phyloP scores from a whole-genome alignment of 2,329 filamentous ascomycete species.

The Pestalotiopsis sp. region DNA sequence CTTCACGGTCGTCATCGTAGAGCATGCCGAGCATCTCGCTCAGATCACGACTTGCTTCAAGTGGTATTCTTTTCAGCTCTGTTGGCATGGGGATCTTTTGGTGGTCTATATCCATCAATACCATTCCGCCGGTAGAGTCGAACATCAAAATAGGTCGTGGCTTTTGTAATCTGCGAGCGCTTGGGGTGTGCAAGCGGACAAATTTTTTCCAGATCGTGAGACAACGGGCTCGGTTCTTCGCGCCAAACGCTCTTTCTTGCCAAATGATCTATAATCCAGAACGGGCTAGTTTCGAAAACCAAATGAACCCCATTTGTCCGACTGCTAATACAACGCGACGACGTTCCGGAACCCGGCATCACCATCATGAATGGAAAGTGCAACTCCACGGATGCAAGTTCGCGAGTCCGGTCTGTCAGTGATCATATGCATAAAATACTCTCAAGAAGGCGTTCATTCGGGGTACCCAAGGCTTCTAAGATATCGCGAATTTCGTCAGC shows the following conservation, averaged over 20 bases:
- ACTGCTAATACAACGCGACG: background rate
- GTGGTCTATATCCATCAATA: background rate
- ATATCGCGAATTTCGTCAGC: background rate
- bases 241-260: background rate
- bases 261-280: background rate
- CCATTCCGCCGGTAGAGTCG: background rate
- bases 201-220: background rate
- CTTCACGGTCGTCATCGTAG: background rate
- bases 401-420: background rate
- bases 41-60: background rate
- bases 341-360: background rate
- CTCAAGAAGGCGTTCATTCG: background rate
- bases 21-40: background rate
- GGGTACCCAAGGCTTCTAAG: background rate
- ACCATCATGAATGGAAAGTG: background rate
- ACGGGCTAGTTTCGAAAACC: background rate
- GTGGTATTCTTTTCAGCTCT: background rate
- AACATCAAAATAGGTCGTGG: background rate
- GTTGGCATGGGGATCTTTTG: background rate
- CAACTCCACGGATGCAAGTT: background rate
- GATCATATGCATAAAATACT: background rate
- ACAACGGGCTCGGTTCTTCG: background rate
- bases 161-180: background rate
- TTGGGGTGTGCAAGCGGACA: background rate
- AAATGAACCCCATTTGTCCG: background rate